These are phyloP conservation scores for Kickxella alabastrina DNA, from an alignment of 192 early-diverging fungal genomes.

Conservation along the genomic window DNA sequence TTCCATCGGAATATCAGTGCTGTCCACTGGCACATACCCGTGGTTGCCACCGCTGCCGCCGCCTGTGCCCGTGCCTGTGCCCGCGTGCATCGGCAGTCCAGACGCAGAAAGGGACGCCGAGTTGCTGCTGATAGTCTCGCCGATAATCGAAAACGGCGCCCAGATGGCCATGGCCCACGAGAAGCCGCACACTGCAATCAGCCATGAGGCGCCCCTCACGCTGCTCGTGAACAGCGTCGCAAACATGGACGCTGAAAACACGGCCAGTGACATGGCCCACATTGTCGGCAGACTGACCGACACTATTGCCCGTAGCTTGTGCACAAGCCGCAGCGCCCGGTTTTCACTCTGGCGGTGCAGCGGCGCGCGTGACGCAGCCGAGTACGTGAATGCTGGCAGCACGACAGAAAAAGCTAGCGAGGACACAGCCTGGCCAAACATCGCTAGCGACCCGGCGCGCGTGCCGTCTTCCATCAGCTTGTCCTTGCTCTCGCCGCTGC, in stretches of 20 bases:
- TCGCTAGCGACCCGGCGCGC: constrained; percentile 80
- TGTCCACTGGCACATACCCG: constrained; percentile 21
- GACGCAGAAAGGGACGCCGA: neutral
- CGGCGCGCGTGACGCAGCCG: constrained; percentile 5
- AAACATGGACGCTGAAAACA: constrained; percentile 67
- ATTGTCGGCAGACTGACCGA: constrained; percentile 50
- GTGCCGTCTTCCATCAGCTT: constrained; percentile 55
- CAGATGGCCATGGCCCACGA: constrained; percentile 88
- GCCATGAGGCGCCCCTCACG: constrained; percentile 57
- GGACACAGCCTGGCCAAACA: constrained; percentile 73
- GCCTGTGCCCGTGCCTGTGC: no score
- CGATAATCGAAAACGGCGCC: constrained; percentile 91
- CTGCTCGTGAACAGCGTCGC: constrained; percentile 60
- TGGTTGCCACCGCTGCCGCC: no score
- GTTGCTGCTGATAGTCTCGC: constrained; percentile 51
- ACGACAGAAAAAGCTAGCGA: constrained; percentile 55
- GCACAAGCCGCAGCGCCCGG: neutral
- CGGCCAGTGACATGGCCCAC: constrained; percentile 68
- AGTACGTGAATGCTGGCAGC: constrained; percentile 43
- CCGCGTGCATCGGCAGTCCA: constrained; percentile 3
- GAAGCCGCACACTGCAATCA: constrained; percentile 73
- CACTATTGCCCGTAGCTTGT: constrained; percentile 9
- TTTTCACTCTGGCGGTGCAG: neutral
- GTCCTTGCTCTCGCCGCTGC: constrained; percentile 5
- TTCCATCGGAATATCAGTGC: constrained; percentile 29